Evolutionary conservation across 805 yeast species (phyloP), one percentile per base, ranked within the genome.

Genomic region (Blastobotrys chiropterorum): DNA sequence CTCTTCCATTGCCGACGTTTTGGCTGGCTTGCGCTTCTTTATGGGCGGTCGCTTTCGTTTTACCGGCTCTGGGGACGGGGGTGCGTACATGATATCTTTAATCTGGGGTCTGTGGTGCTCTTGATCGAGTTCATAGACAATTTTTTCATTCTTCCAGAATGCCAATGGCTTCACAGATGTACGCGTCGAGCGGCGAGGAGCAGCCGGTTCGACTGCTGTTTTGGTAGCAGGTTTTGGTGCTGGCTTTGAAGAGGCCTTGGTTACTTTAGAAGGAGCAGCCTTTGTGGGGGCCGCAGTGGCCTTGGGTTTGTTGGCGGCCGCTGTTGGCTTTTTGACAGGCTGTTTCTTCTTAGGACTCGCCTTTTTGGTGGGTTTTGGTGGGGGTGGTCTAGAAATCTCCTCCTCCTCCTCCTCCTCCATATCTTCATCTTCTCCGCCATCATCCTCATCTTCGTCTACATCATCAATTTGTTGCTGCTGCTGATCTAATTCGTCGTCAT

Each of bases 81-180:
- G 49, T n/a, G 45, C 48, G 17, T 50, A 49, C 39, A 62, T 52
- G 14, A 66, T 55, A 14, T 65, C 66, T 38, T 56, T 56, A 26
- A 66, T 62, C 22, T 60, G 55, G 1, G 69, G 67, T 8, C 59
- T 49, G 8, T 58, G 54, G 8, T 44, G 48, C 3, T 56, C 55
- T 1, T 57, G 46, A 3, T 56, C 66, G 26, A 62, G 53, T 14
- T 74, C 71, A 61, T 85, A 89, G 2, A 86, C 78, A 30, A 85
- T 78, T 54, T 81, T 73, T 67, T 89, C 96, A 61, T 86, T 86
- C 64, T 86, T 79, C 96, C 96, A 89, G 64, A 76, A 86, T 2
- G 88, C 90, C 56, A 89, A 69, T 0, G 95, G 92, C 2, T 83
- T 78, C 4, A 85, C 75, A 55, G 79, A 77, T 0, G 80, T 77